Percentiles rank a stretch among this genome's conserved stretches.
phyloP scores from a whole-genome alignment of 2,329 filamentous ascomycete species.

The Trichoderma asperellum region DNA sequence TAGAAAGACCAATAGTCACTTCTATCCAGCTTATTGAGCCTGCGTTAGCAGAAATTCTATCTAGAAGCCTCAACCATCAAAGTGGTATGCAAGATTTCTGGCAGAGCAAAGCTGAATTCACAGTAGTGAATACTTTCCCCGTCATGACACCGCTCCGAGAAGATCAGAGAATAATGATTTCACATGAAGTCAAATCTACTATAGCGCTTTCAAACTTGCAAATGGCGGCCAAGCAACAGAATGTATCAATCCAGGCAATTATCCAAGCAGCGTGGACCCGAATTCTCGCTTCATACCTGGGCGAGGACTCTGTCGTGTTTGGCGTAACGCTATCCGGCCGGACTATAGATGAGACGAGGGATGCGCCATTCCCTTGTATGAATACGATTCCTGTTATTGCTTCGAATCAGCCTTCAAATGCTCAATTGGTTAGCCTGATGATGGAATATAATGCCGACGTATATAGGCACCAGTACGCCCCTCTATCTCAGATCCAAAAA shows the following conservation, averaged over 20 bases:
- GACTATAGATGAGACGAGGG: slow-evolving; percentile 60
- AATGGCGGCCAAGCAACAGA: slow-evolving; percentile 55
- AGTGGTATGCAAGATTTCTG: slow-evolving; percentile 62
- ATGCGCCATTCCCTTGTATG: slow-evolving; percentile 75
- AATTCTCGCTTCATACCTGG: slow-evolving; percentile 74
- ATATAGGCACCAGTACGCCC: slow-evolving; percentile 71
- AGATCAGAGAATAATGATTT: slow-evolving; percentile 39
- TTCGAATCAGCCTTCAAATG: slow-evolving; percentile 57
- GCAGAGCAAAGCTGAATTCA: slow-evolving; percentile 56
- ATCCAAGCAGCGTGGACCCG: slow-evolving; percentile 79
- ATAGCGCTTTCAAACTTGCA: slow-evolving; percentile 55
- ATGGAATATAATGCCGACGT: slow-evolving; percentile 67
- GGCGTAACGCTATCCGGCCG: slow-evolving; percentile 81
- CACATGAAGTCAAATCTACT: slow-evolving; percentile 43
- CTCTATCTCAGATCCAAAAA: slow-evolving; percentile 72
- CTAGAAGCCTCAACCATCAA: slow-evolving; percentile 37
- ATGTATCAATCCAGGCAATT: slow-evolving; percentile 75
- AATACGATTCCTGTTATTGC: slow-evolving; percentile 76
- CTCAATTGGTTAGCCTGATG: slow-evolving; percentile 62
- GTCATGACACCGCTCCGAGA: slow-evolving; percentile 67
- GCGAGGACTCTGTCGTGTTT: slow-evolving; percentile 74
- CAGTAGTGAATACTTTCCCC: slow-evolving; percentile 73
- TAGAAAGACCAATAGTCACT: slow-evolving; percentile 34
- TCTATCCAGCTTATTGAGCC: slow-evolving; percentile 38
- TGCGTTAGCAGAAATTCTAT: slow-evolving; percentile 49